Evolutionary conservation across 1,139 yeast species (phyloP).

Genomic region (Suhomyces coccinellae): DNA sequence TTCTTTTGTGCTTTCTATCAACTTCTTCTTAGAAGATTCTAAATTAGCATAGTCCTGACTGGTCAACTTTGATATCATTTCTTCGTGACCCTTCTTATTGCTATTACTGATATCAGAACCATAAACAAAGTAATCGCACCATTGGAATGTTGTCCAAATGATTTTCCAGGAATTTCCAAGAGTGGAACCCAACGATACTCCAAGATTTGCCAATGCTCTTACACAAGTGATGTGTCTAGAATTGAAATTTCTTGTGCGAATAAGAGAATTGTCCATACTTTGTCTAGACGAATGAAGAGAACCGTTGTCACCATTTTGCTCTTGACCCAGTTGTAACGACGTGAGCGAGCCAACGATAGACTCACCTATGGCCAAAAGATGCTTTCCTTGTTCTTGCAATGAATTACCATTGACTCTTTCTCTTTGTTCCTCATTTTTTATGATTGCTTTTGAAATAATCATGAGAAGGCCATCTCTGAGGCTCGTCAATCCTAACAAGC

Average conservation of each 20-base stretch:
- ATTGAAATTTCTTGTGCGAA: slow-evolving; percentile 42
- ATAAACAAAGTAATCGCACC: slow-evolving; percentile 65
- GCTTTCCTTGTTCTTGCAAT: slow-evolving; percentile 31
- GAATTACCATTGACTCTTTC: slow-evolving; percentile 7
- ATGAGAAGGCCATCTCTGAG: slow-evolving; percentile 62
- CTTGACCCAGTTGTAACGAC: slow-evolving; percentile 3
- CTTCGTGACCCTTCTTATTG: slow-evolving; percentile 22
- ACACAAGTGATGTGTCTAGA: slow-evolving; percentile 73
- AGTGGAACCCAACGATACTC: slow-evolving; percentile 74
- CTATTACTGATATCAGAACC: slow-evolving; percentile 53
- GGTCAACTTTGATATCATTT: slow-evolving; percentile 27
- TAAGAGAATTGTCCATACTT: slow-evolving; percentile 2
- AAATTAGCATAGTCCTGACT: slow-evolving; percentile 53
- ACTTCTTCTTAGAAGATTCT: slow-evolving; percentile 55
- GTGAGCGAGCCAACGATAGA: slow-evolving; percentile 61
- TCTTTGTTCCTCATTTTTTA: slow-evolving; percentile 36
- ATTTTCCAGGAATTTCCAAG: slow-evolving; percentile 69
- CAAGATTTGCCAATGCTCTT: slow-evolving; percentile 74
- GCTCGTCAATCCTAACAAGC: slow-evolving; percentile 57
- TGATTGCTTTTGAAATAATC: slow-evolving; percentile 57
- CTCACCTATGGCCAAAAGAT: slow-evolving; percentile 56
- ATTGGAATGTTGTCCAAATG: slow-evolving; percentile 68
- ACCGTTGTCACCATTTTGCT: not conserved
- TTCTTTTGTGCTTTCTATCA: slow-evolving; percentile 60
- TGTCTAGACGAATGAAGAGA: slow-evolving; percentile 2